Evolutionary conservation across 257 asterid genomes (phyloP), one percentile per base, ranked within the genome.

Genomic region (Solanum pinnatisectum): DNA sequence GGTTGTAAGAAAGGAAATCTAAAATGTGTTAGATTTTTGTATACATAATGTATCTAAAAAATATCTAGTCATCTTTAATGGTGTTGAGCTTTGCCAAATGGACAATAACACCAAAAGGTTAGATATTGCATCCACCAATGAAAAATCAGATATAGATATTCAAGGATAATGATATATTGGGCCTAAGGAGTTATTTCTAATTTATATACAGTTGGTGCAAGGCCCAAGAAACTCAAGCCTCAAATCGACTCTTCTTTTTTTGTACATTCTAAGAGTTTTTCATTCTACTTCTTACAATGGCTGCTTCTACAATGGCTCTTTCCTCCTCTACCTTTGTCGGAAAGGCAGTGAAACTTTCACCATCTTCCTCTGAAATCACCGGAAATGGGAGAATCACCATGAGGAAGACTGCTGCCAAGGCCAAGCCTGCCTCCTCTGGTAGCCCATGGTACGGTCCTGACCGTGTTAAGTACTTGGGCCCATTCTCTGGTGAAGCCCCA

Each of bases 231-330:
- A 74, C 52, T 74, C 33, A 74, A 74, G 83, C 52, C 83, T 37
- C 83, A 5, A 74, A 74, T 37, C 52, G 37, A 37, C 32, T 74
- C 83, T 22, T 74, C 52, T 35, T 37, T 74, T 15, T 37, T 40
- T 73, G 40, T 5, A 52, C 10, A 52, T 36, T 10, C n/a, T 1
- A 10, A 73, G 82, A 74, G 52, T 74, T 76, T 72, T 39, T n/a
- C 59, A 5, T 39, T 8, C 5, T 77, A 14, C 12, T 77, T 40
- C 2, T 77, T 1, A 36, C 87, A 88, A 92, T 91, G 95, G 94
- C 94, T 1, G 90, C 96, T 84, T 85, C 92, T 4, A 87, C 93
- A 25, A 93, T 91, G 94, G 94, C 95, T 85, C 95, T 94, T 25
- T 94, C 96, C 8, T 92, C 95, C 46, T 92, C 94, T 1, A 83